Conservation (phyloP, 805 yeast genomes). For the Candida stauntonica region DNA sequence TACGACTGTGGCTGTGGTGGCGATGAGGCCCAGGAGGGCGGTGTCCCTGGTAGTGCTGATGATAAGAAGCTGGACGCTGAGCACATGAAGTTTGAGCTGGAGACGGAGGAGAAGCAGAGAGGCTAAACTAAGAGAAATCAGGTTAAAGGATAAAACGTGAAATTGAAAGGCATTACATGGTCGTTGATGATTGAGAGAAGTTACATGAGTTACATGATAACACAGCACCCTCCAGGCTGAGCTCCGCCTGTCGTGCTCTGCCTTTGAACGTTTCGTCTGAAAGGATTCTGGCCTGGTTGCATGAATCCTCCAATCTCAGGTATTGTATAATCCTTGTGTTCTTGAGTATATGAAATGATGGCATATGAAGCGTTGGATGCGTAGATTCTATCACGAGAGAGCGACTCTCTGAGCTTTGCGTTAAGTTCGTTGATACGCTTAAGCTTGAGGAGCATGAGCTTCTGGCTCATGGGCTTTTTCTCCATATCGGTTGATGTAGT, state of each 20-base stretch:
- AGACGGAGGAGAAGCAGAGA: constrained; percentile 42
- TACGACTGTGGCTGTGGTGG: constrained; percentile 98
- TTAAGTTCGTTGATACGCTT: constrained; percentile 58
- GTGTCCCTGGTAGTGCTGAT: constrained; percentile 9
- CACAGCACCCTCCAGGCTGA: constrained; percentile 30
- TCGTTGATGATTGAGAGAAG: too few relatives aligned
- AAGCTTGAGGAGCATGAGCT: constrained; percentile 52
- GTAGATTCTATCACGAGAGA: constrained; percentile 54
- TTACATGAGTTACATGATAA: too few relatives aligned
- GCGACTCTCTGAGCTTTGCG: constrained; percentile 43
- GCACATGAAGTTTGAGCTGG: constrained; percentile 43
- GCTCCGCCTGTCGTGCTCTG: too few relatives aligned
- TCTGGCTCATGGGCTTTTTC: constrained; percentile 21
- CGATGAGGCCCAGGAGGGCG: constrained; percentile 37
- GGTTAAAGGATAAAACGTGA: too few relatives aligned
- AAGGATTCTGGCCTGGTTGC: constrained; percentile 35
- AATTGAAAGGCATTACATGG: too few relatives aligned
- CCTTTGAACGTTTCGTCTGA: constrained; percentile 23
- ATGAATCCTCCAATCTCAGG: constrained; percentile 40
- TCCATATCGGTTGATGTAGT: not conserved
- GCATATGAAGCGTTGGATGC: constrained; percentile 58
- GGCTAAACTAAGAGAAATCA: constrained; percentile 27
- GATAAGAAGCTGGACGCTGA: constrained; percentile 30
- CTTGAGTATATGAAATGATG: constrained; percentile 34
- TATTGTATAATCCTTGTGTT: constrained; percentile 33